A percentile compares a stretch with the other conserved stretches of the same genome.
Evolutionary conservation across 2,329 filamentous ascomycete genomes (phyloP).

Genomic region (Fusarium pseudoanthophilum): DNA sequence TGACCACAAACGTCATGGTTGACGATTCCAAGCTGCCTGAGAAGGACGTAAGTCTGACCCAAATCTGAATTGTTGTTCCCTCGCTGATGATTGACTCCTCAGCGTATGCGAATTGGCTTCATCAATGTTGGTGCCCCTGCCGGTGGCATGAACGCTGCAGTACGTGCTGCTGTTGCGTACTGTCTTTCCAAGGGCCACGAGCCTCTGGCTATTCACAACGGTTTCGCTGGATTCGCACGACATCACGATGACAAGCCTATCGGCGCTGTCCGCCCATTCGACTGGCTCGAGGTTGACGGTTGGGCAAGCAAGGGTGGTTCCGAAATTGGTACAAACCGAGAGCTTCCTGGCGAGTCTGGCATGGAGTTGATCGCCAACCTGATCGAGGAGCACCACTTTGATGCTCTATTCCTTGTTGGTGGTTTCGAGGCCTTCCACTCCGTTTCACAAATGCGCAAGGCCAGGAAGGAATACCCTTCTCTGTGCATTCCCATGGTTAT

Average conservation of each 20-base stretch:
- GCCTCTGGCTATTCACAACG: conserved; percentile 93
- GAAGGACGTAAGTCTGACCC: conserved; percentile 69
- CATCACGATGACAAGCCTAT: conserved; percentile 87
- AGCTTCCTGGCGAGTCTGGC: conserved; percentile 85
- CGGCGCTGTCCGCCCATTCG: conserved; percentile 84
- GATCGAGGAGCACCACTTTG: conserved; percentile 87
- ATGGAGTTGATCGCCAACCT: conserved; percentile 84
- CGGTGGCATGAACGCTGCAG: conserved; percentile 97
- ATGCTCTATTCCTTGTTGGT: conserved; percentile 90
- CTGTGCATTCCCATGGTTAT: conserved; percentile 94
- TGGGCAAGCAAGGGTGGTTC: conserved; percentile 98
- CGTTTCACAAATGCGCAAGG: conserved; percentile 85
- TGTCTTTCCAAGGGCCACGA: conserved; percentile 93
- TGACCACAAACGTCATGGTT: conserved; percentile 86
- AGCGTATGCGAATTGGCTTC: conserved; percentile 93
- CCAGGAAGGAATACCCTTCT: conserved; percentile 79
- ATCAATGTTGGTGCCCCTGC: conserved; percentile 97
- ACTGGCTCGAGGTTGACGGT: conserved; percentile 92
- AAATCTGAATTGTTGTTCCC: neutral
- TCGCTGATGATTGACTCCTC: conserved; percentile 44
- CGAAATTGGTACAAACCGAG: conserved; percentile 97
- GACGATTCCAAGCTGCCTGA: conserved; percentile 73
- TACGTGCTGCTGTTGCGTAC: conserved; percentile 91
- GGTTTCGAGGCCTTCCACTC: conserved; percentile 98
- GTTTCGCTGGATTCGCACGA: conserved; percentile 91